Conservation (phyloP, 148 eudicot genomes). For the Diospyros lotus region DNA sequence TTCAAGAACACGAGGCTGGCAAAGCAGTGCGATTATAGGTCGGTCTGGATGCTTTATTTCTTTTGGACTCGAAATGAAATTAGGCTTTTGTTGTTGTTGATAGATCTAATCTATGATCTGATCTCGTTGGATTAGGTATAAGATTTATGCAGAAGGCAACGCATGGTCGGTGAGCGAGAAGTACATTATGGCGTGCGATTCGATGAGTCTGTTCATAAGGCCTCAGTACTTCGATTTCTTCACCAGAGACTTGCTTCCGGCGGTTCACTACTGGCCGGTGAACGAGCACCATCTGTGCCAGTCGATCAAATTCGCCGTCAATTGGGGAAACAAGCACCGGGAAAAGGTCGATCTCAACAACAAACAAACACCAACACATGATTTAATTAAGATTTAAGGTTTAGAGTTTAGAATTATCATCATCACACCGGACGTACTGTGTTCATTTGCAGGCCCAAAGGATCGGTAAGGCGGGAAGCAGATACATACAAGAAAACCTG, state of each 20-base stretch:
- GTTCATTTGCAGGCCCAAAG: conserved; percentile 22
- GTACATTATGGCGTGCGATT: conserved; percentile 44
- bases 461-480: conserved; percentile 30
- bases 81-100: too few relatives aligned
- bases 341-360: conserved; percentile 12
- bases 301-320: conserved; percentile 41
- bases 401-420: too few relatives aligned
- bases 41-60: neutral
- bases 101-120: too few relatives aligned
- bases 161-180: conserved; percentile 53
- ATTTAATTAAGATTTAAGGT: too few relatives aligned
- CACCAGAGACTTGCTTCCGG: conserved; percentile 33
- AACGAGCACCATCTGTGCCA: conserved; percentile 22
- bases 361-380: too few relatives aligned
- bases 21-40: conserved; percentile 52
- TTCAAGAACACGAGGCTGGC: conserved; percentile 34
- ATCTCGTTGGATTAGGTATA: neutral
- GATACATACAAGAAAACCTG: conserved; percentile 27
- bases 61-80: neutral
- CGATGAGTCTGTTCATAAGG: conserved; percentile 30
- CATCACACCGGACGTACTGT: too few relatives aligned
- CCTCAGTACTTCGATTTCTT: conserved; percentile 31
- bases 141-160: conserved; percentile 33
- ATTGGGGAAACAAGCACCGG: conserved; percentile 35
- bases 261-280: conserved; percentile 45